A percentile compares a stretch with the other conserved stretches of the same genome.
Conservation (phyloP, 208 protist genomes). For the Phytomonas sp. region DNA sequence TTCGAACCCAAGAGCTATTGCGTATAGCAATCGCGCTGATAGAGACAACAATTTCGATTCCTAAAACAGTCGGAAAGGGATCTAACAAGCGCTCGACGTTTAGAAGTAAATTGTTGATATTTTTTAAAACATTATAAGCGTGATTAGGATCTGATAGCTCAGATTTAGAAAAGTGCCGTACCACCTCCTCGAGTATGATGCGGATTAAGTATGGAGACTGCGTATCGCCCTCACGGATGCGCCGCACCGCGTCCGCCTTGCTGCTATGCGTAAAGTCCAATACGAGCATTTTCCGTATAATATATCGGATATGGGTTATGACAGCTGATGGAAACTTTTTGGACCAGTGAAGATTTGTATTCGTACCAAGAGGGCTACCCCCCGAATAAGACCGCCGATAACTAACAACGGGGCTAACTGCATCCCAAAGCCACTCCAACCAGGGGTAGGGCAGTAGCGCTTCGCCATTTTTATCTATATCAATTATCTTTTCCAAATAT, state of each 20-base stretch:
- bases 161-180: conserved; percentile 45
- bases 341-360: not conserved
- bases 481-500: conserved; percentile 78
- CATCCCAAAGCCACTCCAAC: conserved; percentile 76
- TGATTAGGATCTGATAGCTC: conserved; percentile 26
- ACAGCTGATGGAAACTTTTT: not conserved
- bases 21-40: conserved; percentile 82
- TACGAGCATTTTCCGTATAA: conserved; percentile 62
- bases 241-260: conserved; percentile 44
- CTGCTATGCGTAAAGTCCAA: conserved; percentile 59
- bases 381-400: conserved; percentile 12
- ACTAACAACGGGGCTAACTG: conserved; percentile 34
- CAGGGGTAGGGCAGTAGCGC: conserved; percentile 58
- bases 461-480: conserved; percentile 46
- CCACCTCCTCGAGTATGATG: conserved; percentile 69
- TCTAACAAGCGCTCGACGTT: conserved; percentile 44
- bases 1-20: conserved; percentile 79
- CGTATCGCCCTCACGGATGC: conserved; percentile 29
- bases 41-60: conserved; percentile 59
- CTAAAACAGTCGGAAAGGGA: conserved; percentile 52
- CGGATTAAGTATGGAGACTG: conserved; percentile 30
- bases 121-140: conserved; percentile 64
- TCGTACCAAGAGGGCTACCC: not conserved
- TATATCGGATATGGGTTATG: conserved; percentile 28
- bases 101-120: conserved; percentile 62